Percentiles rank a stretch among this genome's conserved stretches.
Evolutionary conservation across 306 rosid species (phyloP).

Genomic region (Macrotyloma uniflorum): DNA sequence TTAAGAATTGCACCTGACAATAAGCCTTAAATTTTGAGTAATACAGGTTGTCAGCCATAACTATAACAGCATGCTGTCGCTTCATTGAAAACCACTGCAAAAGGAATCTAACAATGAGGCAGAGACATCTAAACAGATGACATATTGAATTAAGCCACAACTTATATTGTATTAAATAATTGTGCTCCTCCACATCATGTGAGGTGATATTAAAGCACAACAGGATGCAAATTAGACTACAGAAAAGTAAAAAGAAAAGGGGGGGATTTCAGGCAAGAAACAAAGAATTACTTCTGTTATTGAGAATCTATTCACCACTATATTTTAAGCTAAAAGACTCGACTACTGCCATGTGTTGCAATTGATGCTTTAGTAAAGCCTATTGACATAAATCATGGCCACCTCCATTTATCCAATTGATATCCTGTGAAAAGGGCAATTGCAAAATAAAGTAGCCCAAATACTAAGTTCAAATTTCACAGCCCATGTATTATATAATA

Average conservation of each 20-base stretch:
- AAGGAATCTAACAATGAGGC: slow-evolving; percentile 28
- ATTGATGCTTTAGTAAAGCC: slow-evolving; percentile 25
- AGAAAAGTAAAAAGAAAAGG: not conserved
- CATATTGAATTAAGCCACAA: slow-evolving; percentile 23
- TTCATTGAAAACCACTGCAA: slow-evolving; percentile 94
- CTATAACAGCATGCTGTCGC: slow-evolving; percentile 86
- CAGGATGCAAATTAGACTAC: not conserved
- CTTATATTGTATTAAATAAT: not conserved
- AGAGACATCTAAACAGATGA: not conserved
- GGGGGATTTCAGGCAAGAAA: slow-evolving; percentile 10
- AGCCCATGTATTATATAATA: not conserved
- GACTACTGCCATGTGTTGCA: slow-evolving; percentile 14
- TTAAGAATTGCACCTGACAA: slow-evolving; percentile 66
- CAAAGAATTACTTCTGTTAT: not conserved
- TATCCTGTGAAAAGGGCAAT: slow-evolving; percentile 23
- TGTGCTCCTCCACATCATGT: not conserved
- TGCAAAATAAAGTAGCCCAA: slow-evolving; percentile 20
- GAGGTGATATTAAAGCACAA: not conserved
- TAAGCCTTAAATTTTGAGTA: slow-evolving; percentile 81
- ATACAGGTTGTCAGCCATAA: slow-evolving; percentile 78
- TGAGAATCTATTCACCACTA: slow-evolving; percentile 24
- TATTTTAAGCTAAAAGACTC: slow-evolving; percentile 4
- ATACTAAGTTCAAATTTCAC: slow-evolving; percentile 27
- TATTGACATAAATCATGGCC: slow-evolving; percentile 10
- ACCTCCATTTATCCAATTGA: not conserved